phyloP scores from a whole-genome alignment of 768 basidiomycete genomes.

The Trametes cinnabarina region DNA sequence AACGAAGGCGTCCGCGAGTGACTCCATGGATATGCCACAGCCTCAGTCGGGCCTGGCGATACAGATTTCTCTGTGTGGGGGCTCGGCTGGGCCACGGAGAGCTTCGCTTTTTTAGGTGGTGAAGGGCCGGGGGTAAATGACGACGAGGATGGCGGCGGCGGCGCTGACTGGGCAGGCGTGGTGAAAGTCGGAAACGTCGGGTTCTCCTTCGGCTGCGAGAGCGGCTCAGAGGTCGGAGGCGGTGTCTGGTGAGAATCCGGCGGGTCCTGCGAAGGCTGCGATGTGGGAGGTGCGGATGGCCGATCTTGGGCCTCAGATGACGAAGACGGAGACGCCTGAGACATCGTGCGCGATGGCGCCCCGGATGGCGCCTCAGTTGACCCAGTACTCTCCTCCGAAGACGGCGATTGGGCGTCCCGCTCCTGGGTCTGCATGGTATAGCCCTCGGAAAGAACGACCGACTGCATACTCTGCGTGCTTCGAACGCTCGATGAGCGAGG shows the following conservation, averaged over 20 bases:
- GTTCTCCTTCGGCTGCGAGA: background rate
- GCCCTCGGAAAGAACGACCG: background rate
- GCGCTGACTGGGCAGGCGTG: background rate
- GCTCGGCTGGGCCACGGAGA: background rate
- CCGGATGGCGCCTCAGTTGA: background rate
- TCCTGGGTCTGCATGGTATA: background rate
- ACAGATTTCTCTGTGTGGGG: background rate
- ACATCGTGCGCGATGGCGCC: background rate
- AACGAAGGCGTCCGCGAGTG: conserved; percentile 5
- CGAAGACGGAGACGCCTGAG: background rate
- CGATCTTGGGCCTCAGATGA: background rate
- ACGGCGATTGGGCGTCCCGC: background rate
- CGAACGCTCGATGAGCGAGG: conserved; percentile 14
- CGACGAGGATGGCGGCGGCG: background rate
- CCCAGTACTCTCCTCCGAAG: background rate
- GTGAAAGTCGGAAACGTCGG: background rate
- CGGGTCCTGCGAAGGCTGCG: background rate
- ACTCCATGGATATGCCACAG: background rate
- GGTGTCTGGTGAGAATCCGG: background rate
- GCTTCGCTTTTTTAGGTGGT: conserved; percentile 15
- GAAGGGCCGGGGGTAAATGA: background rate
- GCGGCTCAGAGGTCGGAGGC: background rate
- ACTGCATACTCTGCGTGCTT: conserved; percentile 4
- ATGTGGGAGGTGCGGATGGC: background rate
- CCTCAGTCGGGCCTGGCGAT: background rate